Percentiles rank a stretch among this genome's conserved stretches.
Conservation (phyloP, 495 filamentous ascomycete species). For the Aspergillus sparsus region DNA sequence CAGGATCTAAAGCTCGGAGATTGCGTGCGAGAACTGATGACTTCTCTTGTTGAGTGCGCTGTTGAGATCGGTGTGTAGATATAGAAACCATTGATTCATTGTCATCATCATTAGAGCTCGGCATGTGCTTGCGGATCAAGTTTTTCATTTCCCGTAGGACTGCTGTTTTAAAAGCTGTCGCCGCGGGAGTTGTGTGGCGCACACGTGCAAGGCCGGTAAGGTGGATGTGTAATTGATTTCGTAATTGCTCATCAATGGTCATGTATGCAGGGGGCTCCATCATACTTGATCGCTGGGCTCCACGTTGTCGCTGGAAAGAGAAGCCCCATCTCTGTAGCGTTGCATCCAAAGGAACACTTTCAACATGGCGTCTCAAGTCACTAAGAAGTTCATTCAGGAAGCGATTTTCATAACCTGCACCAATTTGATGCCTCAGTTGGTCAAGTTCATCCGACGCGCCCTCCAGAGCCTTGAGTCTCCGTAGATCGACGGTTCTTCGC, state of each 20-base stretch:
- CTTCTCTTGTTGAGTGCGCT: conserved; percentile 80
- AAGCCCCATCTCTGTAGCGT: conserved; percentile 78
- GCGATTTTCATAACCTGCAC: conserved; percentile 78
- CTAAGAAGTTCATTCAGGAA: conserved; percentile 77
- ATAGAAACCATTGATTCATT: conserved; percentile 85
- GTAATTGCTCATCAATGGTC: conserved; percentile 64
- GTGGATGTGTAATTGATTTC: conserved; percentile 63
- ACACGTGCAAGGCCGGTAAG: conserved; percentile 79
- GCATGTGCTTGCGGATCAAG: conserved; percentile 80
- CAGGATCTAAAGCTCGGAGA: conserved; percentile 77
- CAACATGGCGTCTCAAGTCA: conserved; percentile 82
- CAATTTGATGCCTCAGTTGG: conserved; percentile 74
- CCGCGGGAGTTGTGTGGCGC: conserved; percentile 74
- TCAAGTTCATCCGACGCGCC: conserved; percentile 75
- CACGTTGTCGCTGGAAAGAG: conserved; percentile 63
- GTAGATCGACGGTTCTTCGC: conserved; percentile 62
- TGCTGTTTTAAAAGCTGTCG: conserved; percentile 83
- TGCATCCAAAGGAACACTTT: conserved; percentile 65
- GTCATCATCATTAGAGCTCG: conserved; percentile 91
- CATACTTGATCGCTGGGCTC: conserved; percentile 63
- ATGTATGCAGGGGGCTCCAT: conserved; percentile 75
- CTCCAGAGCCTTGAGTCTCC: conserved; percentile 76
- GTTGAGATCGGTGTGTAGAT: conserved; percentile 74
- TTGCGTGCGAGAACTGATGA: conserved; percentile 89
- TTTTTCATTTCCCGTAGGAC: conserved; percentile 83